Evolutionary conservation across 2,329 filamentous ascomycete species (phyloP).

Genomic region (Exserohilum rostratum): DNA sequence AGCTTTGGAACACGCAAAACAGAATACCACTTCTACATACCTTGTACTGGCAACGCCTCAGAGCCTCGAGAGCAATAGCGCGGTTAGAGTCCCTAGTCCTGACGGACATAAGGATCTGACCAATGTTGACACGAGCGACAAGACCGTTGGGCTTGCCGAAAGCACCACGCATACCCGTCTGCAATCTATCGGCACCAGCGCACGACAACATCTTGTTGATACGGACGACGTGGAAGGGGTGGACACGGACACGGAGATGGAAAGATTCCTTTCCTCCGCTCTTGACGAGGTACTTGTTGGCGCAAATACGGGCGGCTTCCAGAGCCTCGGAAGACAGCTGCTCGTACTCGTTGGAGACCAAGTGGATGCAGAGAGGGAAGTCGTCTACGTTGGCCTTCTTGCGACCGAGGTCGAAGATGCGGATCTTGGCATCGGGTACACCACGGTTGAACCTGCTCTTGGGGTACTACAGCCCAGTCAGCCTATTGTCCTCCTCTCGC

Average conservation of each 20-base stretch:
- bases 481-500: conserved; percentile 31
- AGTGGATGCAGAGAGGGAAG: conserved; percentile 96
- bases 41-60: conserved; percentile 99
- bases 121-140: conserved; percentile 99
- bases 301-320: conserved; percentile 99
- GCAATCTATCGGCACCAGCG: conserved; percentile 99
- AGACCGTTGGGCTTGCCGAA: conserved; percentile 99
- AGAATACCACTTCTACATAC: conserved; percentile 20
- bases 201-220: conserved; percentile 99
- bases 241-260: conserved; percentile 78
- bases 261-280: conserved; percentile 73
- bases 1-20: background rate
- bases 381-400: conserved; percentile 99
- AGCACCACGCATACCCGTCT: conserved; percentile 99
- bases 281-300: conserved; percentile 93
- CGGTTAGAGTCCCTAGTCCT: conserved; percentile 96
- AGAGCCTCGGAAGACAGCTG: conserved; percentile 99
- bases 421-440: conserved; percentile 82
- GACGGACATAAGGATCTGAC: conserved; percentile 97
- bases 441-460: conserved; percentile 99
- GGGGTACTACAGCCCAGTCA: conserved; percentile 77
- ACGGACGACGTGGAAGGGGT: conserved; percentile 99
- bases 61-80: conserved; percentile 92
- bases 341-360: conserved; percentile 99
- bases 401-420: conserved; percentile 98